Evolutionary conservation across 345 rosid genomes (phyloP).

Genomic region (Eucalyptus globulus): DNA sequence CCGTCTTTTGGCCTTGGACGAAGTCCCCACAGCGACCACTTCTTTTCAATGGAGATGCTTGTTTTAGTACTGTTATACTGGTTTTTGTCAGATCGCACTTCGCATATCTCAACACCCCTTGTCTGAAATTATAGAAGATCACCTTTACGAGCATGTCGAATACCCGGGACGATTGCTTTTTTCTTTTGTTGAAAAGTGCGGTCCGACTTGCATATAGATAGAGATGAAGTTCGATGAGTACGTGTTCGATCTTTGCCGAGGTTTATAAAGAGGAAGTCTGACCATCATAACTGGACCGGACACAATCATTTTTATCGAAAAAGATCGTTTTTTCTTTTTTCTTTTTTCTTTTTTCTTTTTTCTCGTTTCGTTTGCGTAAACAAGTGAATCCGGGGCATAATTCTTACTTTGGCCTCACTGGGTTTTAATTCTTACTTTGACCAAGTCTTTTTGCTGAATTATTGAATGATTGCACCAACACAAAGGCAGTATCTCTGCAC

Average conservation of each 20-base stretch:
- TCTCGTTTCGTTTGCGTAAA: neutral
- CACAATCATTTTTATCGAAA: neutral
- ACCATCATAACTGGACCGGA: neutral
- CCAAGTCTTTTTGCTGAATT: neutral
- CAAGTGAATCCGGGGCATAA: neutral
- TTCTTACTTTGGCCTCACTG: neutral
- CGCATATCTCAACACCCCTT: neutral
- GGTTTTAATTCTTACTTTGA: neutral
- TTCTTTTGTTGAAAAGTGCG: neutral
- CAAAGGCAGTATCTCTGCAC: neutral
- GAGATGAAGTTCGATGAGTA: neutral
- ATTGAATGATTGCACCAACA: neutral
- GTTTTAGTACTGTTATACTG: neutral
- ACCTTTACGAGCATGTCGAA: neutral
- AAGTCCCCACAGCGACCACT: neutral
- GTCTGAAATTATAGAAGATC: neutral
- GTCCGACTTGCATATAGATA: neutral
- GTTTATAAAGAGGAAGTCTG: neutral
- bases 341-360: accelerated
- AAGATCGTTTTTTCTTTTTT: neutral
- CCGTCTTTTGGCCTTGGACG: neutral
- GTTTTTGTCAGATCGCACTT: neutral
- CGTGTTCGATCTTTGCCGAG: neutral
- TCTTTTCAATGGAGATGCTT: neutral
- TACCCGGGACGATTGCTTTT: neutral